These are phyloP conservation scores for Naganishia sp. DNA, from an alignment of 1,284 basidiomycete species.

Conservation along the genomic window DNA sequence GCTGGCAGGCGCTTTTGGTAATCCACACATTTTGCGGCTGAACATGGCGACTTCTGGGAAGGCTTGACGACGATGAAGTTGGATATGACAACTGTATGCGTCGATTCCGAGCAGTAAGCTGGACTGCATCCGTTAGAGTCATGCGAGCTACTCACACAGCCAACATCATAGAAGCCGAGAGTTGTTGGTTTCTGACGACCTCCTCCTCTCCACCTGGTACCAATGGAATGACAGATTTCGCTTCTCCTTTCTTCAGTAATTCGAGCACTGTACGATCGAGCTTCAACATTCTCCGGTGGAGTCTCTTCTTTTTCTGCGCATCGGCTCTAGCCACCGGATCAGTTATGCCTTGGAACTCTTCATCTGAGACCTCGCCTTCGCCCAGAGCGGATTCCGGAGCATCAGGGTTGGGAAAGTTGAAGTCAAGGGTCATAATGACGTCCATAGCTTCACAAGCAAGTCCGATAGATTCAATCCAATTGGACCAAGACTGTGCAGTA, in stretches of 20 bases:
- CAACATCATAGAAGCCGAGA: constrained; percentile 47
- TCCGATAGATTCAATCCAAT: constrained; percentile 48
- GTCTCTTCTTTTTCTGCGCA: constrained; percentile 27
- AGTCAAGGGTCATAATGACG: constrained; percentile 47
- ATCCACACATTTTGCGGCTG: constrained; percentile 51
- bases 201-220: constrained; percentile 54
- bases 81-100: constrained; percentile 43
- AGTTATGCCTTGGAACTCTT: constrained; percentile 29
- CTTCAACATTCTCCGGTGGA: constrained; percentile 40
- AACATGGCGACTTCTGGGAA: constrained; percentile 54
- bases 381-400: background rate
- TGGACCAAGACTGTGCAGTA: constrained; percentile 44
- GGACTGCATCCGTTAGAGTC: too few species aligned
- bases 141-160: constrained; percentile 39
- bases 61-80: constrained; percentile 52
- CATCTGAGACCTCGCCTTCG: constrained; percentile 23
- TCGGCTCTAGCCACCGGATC: constrained; percentile 12
- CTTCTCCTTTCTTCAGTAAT: constrained; percentile 49
- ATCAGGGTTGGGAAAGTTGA: constrained; percentile 34
- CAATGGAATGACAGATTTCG: constrained; percentile 45
- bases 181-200: constrained; percentile 51
- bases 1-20: constrained; percentile 42
- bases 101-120: too few species aligned
- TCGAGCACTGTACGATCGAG: constrained; percentile 48
- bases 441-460: constrained; percentile 44